Base-by-base conservation (phyloP, 129 eudicot genomes). In the Mikania micrantha region DNA sequence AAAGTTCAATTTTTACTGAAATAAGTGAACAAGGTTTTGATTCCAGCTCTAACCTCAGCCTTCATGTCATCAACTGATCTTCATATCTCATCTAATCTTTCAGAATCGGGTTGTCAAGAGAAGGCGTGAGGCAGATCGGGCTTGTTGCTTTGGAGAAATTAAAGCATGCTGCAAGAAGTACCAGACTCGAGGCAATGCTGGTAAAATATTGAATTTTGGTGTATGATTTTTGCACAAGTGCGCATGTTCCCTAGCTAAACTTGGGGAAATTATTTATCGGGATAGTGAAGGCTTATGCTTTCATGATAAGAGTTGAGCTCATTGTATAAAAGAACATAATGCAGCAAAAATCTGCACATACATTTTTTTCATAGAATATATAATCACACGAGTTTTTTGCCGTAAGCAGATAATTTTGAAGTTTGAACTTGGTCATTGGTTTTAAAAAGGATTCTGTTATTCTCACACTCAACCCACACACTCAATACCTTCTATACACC, bases 31-130 rank as follows among this genome's bases (percentile, higher is more conserved):
- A 61, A 87, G 91, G 64, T 90, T 77, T 63, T 84, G 16, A 57
- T 53, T 52, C 10, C 27, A 52, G 74, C 42, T 69, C 5, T 35
- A 54, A 53, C 28, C 58, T 36, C 40, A 74, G 13, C 76, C 64
- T 13, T 84, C 76, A 81, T 78, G 50, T 67, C 9, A 32, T 38
- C 10, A 57, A 38, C 27, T 34, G 38, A 32, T 24, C 52, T 15
- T 29, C 27, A 36, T 68, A 68, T 68, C 45, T 60, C 41, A n/a
- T 64, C 5, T 66, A 9, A 15, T 42, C 29, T 76, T 78, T 61
- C 88, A 92, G 98, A 83, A 84, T 85, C 13, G 98, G 98, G 59
- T 78, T 92, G 83, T 92, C 96, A 7, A 80, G 98, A 70, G 98
- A 92, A 77, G 77, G 96, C 79, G 95, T 85, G 4, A 78, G 98